phyloP scores from a whole-genome alignment of 1,139 yeast genomes.

The Taphrina deformans region DNA sequence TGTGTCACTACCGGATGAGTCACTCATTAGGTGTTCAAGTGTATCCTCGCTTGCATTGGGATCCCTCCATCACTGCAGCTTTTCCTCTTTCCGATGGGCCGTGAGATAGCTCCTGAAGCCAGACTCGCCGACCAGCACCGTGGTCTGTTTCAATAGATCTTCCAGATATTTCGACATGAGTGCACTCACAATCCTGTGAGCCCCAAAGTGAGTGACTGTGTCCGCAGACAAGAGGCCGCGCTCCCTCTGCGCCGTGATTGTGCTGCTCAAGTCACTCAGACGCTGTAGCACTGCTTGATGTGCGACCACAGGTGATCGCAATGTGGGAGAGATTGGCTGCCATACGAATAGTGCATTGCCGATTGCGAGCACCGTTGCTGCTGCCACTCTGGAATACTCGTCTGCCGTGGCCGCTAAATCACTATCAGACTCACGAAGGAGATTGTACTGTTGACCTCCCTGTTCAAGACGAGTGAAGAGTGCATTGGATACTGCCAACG shows the following conservation, averaged over 20 bases:
- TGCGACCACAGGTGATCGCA: slow-evolving; percentile 15
- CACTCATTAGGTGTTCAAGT: no score
- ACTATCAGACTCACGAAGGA: neutral
- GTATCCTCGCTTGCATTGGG: no score
- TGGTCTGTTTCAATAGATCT: neutral
- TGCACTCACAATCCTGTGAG: slow-evolving; percentile 17
- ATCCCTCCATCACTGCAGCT: neutral
- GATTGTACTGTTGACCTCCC: neutral
- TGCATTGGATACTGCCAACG: slow-evolving; percentile 22
- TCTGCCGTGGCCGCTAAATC: neutral
- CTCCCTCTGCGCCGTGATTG: neutral
- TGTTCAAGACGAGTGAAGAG: slow-evolving; percentile 2
- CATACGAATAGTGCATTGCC: slow-evolving; percentile 11
- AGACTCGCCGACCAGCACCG: slow-evolving; percentile 13
- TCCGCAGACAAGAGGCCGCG: slow-evolving; percentile 1
- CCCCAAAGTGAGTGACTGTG: slow-evolving; percentile 18
- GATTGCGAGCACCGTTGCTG: slow-evolving; percentile 7
- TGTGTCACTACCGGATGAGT: no score
- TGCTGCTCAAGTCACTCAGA: neutral
- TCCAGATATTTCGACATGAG: slow-evolving; percentile 27
- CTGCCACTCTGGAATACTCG: slow-evolving; percentile 4
- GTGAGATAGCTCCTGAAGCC: slow-evolving; percentile 19
- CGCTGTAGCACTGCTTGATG: slow-evolving; percentile 15
- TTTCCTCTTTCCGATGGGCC: slow-evolving; percentile 12
- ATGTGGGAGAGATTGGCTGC: slow-evolving; percentile 23